Evolutionary conservation across 2,329 filamentous ascomycete species (phyloP).

Genomic region (Nothopassalora personata): DNA sequence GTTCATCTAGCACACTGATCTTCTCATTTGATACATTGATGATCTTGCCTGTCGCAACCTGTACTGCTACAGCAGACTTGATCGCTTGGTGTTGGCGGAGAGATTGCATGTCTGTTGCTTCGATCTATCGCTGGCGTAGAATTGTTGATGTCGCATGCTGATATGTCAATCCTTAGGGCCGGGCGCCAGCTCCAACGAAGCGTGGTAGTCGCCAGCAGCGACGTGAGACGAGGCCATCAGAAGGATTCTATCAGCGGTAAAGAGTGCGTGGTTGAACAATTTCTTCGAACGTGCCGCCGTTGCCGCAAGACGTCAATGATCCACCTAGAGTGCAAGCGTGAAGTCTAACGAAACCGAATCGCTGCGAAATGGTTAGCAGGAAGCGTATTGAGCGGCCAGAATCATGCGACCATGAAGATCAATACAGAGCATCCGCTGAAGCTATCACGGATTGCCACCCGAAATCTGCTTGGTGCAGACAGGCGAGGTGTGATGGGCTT

Average conservation of each 20-base stretch:
- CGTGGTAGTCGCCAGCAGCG: not conserved
- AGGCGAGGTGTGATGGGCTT: conserved; percentile 36
- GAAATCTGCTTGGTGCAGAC: conserved; percentile 26
- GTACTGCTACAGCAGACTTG: conserved; percentile 3
- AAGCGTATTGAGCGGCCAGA: not conserved
- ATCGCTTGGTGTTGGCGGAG: conserved; percentile 8
- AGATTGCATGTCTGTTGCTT: conserved; percentile 8
- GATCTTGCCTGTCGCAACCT: conserved; percentile 9
- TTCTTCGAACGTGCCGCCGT: not conserved
- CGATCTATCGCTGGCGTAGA: not conserved
- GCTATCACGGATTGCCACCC: conserved; percentile 37
- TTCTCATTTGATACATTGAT: conserved; percentile 11
- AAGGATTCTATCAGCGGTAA: not conserved
- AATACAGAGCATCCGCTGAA: conserved; percentile 38
- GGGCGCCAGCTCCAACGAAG: not conserved
- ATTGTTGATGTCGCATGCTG: not conserved
- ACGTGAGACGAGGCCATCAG: not conserved
- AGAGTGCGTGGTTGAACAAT: not conserved
- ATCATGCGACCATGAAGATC: conserved; percentile 25
- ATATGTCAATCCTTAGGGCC: not conserved
- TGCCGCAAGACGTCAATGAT: not conserved
- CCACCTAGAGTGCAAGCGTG: not conserved
- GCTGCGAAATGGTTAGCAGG: not conserved
- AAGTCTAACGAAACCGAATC: not conserved
- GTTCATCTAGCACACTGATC: conserved; percentile 6